Conservation (phyloP, 1,284 basidiomycete genomes). For the Cystobasidium pallidum region DNA sequence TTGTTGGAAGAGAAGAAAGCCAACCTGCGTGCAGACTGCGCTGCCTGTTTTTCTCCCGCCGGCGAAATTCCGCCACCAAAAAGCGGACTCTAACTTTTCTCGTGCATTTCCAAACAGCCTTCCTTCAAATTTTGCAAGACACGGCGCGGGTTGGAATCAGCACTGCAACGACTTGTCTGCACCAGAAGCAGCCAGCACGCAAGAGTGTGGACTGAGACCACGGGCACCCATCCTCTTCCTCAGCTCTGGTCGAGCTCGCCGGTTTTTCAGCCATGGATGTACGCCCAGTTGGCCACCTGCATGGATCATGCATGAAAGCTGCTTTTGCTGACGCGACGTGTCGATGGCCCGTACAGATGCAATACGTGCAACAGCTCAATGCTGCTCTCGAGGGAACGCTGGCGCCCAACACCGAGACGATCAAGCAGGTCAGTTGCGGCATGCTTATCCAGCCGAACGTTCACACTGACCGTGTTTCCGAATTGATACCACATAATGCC, state of each 20-base stretch:
- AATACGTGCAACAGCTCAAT: constrained; percentile 72
- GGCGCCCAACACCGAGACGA: constrained; percentile 78
- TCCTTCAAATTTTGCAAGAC: constrained; percentile 18
- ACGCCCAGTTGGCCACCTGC: constrained; percentile 1
- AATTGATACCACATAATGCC: not conserved
- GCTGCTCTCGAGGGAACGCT: constrained; percentile 80
- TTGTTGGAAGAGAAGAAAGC: constrained; percentile 24
- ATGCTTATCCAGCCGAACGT: not conserved
- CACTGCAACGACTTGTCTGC: not conserved
- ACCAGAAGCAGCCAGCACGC: not conserved
- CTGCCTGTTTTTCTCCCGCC: not conserved
- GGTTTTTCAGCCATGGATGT: constrained; percentile 8
- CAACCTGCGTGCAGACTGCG: not conserved
- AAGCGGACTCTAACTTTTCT: constrained; percentile 13
- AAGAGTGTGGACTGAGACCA: not conserved
- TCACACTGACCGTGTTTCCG: constrained; percentile 47
- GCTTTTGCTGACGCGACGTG: not conserved
- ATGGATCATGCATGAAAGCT: not conserved
- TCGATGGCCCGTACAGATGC: constrained; percentile 43
- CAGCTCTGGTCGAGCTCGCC: not conserved
- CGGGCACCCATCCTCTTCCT: not conserved
- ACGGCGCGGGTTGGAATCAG: not conserved
- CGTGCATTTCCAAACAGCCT: not conserved
- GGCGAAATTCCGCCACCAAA: constrained; percentile 2
- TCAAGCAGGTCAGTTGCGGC: constrained; percentile 71